Base-by-base conservation (phyloP, 768 basidiomycete genomes). In the Macrolepiota albuminosa region DNA sequence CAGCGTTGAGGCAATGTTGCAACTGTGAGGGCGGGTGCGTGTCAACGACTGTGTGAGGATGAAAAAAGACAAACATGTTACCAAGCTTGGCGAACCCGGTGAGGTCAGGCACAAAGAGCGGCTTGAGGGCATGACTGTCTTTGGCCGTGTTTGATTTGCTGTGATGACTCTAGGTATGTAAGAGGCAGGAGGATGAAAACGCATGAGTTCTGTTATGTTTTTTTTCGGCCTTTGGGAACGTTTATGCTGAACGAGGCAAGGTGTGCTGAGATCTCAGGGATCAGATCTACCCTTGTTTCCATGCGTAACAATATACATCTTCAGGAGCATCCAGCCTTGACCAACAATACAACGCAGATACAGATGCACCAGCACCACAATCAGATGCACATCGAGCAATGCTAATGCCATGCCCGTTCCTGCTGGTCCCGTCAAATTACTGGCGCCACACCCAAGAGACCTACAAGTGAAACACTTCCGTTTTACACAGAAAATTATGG, bases 1-100 rank as follows among this genome's bases (percentile, higher is more conserved):
- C 0, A 98, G 73, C 13, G 93, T 88, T 0, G 95, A 97, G 1
- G 95, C 93, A 87, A 99, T 96, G 76, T 99, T 98, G 72, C 96
- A 99, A 70, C 95, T 94, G 61, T 18, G 31, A 36, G 29, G 98
- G 72, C 96, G 98, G 70, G 94, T 94, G 61, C n/a, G 31, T 34
- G 31, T 74, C 75, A 14, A 4, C 29, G 4, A 13, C 10, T 11
- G 45, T 6, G 46, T 13, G 5, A 13, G 46, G 5, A 24, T 14
- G 14, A 55, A 36, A n/a, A 6, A 45, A 3, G 8, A 59, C 61
- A 33, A 61, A 72, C 77, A 88, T 94, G 72, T 98, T 98, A 0
- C 95, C 97, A 1, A 99, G 82, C 70, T 99, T 98, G 21, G 85
- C 77, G 0, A 98, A 76, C 2, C 97, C 97, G 0, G 96, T 98